phyloP scores from a whole-genome alignment of 371 early-diverging fungal genomes.

The Rhizomucor pusillus region DNA sequence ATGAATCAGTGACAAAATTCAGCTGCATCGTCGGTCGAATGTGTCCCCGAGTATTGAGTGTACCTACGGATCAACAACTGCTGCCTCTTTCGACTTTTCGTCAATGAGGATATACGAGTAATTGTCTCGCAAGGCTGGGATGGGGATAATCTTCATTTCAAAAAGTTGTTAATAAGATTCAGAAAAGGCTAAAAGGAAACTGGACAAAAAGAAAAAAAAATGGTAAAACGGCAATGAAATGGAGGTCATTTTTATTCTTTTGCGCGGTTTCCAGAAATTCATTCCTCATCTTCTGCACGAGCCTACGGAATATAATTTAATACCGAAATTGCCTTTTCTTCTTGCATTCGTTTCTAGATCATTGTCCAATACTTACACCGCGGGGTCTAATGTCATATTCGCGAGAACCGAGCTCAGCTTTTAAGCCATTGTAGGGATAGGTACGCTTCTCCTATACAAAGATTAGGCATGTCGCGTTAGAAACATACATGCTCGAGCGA shows the following conservation, averaged over 20 bases:
- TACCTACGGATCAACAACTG: conserved; percentile 54
- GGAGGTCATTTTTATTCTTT: background rate
- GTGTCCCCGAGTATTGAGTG: too few relatives aligned
- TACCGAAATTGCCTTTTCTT: background rate
- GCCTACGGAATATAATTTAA: background rate
- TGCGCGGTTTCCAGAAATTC: background rate
- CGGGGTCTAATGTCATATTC: conserved; percentile 43
- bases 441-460: conserved; percentile 36
- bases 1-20: background rate
- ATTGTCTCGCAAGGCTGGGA: conserved; percentile 24
- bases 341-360: background rate
- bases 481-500: background rate
- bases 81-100: conserved; percentile 59
- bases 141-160: conserved; percentile 26
- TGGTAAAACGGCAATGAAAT: background rate
- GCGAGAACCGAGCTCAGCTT: conserved; percentile 45
- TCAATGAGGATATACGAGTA: conserved; percentile 82
- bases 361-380: conserved; percentile 31
- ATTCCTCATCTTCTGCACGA: background rate
- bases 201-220: background rate
- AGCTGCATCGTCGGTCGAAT: background rate
- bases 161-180: background rate
- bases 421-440: conserved; percentile 50
- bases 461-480: background rate
- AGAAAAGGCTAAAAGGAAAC: background rate